These are phyloP conservation scores for Zizania palustris DNA, from an alignment of 202 grass and related monocot species.

Conservation along the genomic window DNA sequence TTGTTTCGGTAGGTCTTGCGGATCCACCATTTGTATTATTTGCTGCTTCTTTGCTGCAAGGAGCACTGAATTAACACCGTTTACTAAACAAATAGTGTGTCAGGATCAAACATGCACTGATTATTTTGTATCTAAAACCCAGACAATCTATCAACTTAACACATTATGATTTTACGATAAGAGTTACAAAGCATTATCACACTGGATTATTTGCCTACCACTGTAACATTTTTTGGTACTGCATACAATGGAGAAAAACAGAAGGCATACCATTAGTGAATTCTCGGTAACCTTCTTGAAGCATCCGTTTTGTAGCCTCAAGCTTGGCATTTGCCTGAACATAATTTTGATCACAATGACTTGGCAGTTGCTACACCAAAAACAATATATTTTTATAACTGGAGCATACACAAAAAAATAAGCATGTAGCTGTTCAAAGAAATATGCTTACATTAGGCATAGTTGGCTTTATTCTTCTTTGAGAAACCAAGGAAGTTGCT, in stretches of 20 bases:
- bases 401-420: slow-evolving; percentile 1
- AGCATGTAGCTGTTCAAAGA: background rate
- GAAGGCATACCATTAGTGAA: slow-evolving; percentile 45
- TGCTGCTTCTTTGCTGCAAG: slow-evolving; percentile 67
- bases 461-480: slow-evolving; percentile 43
- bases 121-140: background rate
- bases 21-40: slow-evolving; percentile 71
- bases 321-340: slow-evolving; percentile 45
- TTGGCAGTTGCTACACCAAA: too few relatives aligned
- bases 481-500: background rate
- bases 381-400: slow-evolving; percentile 8
- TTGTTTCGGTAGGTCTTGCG: slow-evolving; percentile 66
- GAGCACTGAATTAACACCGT: background rate
- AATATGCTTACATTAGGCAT: slow-evolving; percentile 49
- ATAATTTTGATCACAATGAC: background rate
- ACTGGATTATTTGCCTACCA: background rate
- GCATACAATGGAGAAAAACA: background rate
- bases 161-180: background rate
- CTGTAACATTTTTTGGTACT: background rate
- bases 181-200: background rate
- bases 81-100: background rate
- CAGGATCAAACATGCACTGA: background rate
- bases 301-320: slow-evolving; percentile 56
- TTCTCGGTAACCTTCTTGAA: slow-evolving; percentile 71
- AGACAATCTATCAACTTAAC: background rate